A percentile compares a stretch with the other conserved stretches of the same genome.
These are phyloP conservation scores for Podochytrium sp. DNA, from an alignment of 192 early-diverging fungal species.

Conservation along the genomic window DNA sequence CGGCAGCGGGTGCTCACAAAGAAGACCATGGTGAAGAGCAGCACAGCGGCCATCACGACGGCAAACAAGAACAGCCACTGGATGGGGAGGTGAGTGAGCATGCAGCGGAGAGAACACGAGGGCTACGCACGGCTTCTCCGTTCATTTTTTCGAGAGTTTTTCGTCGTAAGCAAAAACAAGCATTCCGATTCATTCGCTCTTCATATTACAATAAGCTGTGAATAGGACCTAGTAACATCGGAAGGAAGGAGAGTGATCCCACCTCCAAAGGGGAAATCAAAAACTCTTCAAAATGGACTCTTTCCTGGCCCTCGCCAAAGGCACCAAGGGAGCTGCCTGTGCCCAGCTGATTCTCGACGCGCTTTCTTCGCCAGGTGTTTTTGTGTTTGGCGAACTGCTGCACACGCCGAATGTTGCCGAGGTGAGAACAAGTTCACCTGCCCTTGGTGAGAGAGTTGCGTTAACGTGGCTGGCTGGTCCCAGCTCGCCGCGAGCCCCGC, in stretches of 20 bases:
- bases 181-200: not conserved
- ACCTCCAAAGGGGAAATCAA: too few species aligned
- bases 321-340: conserved; percentile 74
- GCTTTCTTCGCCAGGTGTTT: conserved; percentile 70
- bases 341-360: conserved; percentile 75
- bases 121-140: conserved; percentile 5
- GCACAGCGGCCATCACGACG: conserved; percentile 85
- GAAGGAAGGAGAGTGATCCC: too few species aligned
- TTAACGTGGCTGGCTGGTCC: too few species aligned
- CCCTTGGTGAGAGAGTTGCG: too few species aligned
- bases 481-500: conserved; percentile 39
- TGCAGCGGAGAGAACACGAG: not conserved
- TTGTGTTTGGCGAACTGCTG: conserved; percentile 79
- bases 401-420: conserved; percentile 71
- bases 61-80: conserved; percentile 87
- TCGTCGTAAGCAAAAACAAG: too few species aligned
- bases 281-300: conserved; percentile 72
- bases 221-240: not conserved
- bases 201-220: not conserved
- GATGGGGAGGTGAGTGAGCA: conserved; percentile 28
- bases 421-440: conserved; percentile 47
- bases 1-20: conserved; percentile 62
- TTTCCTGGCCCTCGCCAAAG: conserved; percentile 75
- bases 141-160: conserved; percentile 4
- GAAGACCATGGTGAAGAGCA: conserved; percentile 95